These are phyloP conservation scores for Emydomyces testavorans DNA, from an alignment of 2,329 filamentous ascomycete genomes.

Conservation along the genomic window DNA sequence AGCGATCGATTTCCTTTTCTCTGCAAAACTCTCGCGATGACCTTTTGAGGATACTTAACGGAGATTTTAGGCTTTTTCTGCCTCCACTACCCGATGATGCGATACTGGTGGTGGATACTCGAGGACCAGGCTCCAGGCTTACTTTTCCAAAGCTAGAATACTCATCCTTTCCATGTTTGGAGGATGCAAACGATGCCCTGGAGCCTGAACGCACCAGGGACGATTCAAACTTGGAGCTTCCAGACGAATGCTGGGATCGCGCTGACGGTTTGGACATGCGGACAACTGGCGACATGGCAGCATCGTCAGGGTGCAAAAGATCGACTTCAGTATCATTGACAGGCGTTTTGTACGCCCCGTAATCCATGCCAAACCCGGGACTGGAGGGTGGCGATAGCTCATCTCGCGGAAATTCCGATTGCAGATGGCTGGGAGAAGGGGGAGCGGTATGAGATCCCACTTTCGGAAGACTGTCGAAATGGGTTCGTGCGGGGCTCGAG, in stretches of 20 bases:
- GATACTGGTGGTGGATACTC: constrained; percentile 30
- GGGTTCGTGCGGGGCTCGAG: constrained; percentile 52
- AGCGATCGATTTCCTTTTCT: constrained; percentile 30
- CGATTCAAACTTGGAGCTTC: constrained; percentile 41
- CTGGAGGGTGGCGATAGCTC: constrained; percentile 12
- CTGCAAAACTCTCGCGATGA: constrained; percentile 28
- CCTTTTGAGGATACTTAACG: constrained; percentile 27
- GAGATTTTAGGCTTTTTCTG: constrained; percentile 30
- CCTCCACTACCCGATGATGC: constrained; percentile 31
- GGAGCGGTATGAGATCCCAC: constrained; percentile 33
- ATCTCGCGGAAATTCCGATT: constrained; percentile 20
- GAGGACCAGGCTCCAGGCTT: constrained; percentile 31
- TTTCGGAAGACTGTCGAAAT: constrained; percentile 51
- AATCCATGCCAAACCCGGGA: constrained; percentile 57
- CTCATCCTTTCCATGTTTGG: constrained; percentile 25
- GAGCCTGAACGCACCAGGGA: constrained; percentile 26
- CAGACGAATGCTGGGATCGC: constrained; percentile 51
- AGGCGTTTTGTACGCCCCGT: constrained; percentile 51
- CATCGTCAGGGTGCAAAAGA: constrained; percentile 44
- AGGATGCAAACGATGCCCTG: constrained; percentile 30
- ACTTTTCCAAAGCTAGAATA: constrained; percentile 30
- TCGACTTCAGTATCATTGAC: constrained; percentile 41
- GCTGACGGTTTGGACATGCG: constrained; percentile 72
- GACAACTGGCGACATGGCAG: constrained; percentile 57
- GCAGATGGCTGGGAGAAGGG: constrained; percentile 24